Evolutionary conservation across 2,329 filamentous ascomycete species (phyloP).

Genomic region (Venturia nashicola): DNA sequence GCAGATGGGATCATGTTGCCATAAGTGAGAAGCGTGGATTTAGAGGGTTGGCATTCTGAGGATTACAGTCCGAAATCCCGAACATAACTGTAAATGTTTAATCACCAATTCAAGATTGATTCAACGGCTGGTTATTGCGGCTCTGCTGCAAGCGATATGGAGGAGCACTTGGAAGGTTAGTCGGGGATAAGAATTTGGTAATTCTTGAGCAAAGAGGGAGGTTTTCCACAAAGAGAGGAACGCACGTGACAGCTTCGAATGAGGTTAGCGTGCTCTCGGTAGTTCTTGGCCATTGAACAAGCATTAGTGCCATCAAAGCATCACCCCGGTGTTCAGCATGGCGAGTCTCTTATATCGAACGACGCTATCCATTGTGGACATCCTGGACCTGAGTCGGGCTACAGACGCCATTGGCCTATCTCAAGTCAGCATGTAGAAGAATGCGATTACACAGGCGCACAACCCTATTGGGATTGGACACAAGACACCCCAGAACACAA

Average conservation of each 20-base stretch:
- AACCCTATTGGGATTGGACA: conserved; percentile 18
- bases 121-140: too few relatives aligned
- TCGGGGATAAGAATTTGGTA: too few relatives aligned
- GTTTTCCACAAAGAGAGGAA: too few relatives aligned
- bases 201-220: too few relatives aligned
- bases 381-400: background rate
- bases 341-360: background rate
- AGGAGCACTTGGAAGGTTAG: too few relatives aligned
- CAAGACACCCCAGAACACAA: conserved; percentile 13
- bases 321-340: too few relatives aligned
- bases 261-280: background rate
- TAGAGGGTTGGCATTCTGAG: background rate
- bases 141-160: too few relatives aligned
- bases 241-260: too few relatives aligned
- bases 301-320: too few relatives aligned
- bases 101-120: background rate
- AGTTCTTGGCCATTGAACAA: background rate
- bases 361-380: background rate
- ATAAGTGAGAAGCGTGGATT: background rate
- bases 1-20: conserved; percentile 1
- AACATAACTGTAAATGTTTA: background rate
- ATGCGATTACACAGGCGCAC: conserved; percentile 29
- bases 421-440: conserved; percentile 18
- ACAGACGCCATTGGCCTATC: background rate
- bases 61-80: background rate